phyloP scores from a whole-genome alignment of 169 alveolate genomes.

The Babesia microti region DNA sequence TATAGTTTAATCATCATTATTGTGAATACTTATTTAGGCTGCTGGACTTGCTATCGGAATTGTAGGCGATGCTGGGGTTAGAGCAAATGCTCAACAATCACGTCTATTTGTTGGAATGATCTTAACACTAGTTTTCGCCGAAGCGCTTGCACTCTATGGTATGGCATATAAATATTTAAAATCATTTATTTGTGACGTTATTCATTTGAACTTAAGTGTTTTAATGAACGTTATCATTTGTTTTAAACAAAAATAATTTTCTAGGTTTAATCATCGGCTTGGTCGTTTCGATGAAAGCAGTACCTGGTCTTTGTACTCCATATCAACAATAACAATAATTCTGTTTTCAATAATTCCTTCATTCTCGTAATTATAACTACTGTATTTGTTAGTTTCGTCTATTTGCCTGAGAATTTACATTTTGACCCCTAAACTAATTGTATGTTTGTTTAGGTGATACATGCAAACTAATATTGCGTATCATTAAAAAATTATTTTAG shows the following conservation, averaged over 20 bases:
- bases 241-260: no score
- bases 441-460: background rate
- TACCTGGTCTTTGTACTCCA: conserved; percentile 42
- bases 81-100: conserved; percentile 98
- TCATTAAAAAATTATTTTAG: conserved; percentile 46
- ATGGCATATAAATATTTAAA: no score
- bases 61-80: conserved; percentile 99
- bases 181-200: no score
- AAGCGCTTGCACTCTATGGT: conserved; percentile 96
- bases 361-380: no score
- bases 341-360: background rate
- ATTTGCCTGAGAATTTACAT: background rate
- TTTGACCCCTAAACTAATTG: conserved; percentile 1
- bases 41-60: conserved; percentile 99
- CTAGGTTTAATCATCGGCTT: conserved; percentile 54
- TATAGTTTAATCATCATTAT: conserved; percentile 6
- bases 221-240: no score
- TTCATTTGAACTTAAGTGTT: no score
- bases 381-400: background rate
- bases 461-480: background rate
- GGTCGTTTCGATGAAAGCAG: conserved; percentile 45
- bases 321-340: conserved; percentile 3
- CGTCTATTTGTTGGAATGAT: conserved; percentile 96
- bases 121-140: conserved; percentile 96
- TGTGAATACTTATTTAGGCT: conserved; percentile 63